Conservation (phyloP, 345 rosid species). For the Brassica rapa region DNA sequence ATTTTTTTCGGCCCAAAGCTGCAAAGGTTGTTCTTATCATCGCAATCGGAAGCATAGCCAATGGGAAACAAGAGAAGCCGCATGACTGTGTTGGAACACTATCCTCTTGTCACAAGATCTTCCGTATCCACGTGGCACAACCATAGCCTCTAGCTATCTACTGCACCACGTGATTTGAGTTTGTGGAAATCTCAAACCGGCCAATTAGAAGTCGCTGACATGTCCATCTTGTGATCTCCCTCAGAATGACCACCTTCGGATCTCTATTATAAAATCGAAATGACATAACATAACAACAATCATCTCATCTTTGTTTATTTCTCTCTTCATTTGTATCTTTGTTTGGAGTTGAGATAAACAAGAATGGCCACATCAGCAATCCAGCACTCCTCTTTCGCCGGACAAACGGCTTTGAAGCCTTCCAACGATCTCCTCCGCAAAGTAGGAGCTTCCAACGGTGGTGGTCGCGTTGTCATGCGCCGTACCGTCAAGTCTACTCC, state of each 20-base stretch:
- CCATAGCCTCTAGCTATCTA: slow-evolving; percentile 1
- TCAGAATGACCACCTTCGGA: slow-evolving; percentile 1
- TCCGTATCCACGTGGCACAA: slow-evolving; percentile 4
- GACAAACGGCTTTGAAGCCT: slow-evolving; percentile 67
- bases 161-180: slow-evolving; percentile 1
- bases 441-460: slow-evolving; percentile 54
- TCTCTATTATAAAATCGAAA: slow-evolving; percentile 11
- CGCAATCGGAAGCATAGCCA: slow-evolving; percentile 5
- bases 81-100: background rate
- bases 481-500: slow-evolving; percentile 81
- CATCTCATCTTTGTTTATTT: slow-evolving; percentile 2
- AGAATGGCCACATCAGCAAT: slow-evolving; percentile 80
- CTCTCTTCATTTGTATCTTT: background rate
- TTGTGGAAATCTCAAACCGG: slow-evolving; percentile 20
- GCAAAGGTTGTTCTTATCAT: slow-evolving; percentile 4
- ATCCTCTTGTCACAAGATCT: slow-evolving; percentile 23
- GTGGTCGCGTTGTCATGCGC: slow-evolving; percentile 73
- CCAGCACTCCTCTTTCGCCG: slow-evolving; percentile 79
- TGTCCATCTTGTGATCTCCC: background rate
- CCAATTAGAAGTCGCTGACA: slow-evolving; percentile 18
- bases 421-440: slow-evolving; percentile 72
- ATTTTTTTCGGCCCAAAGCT: background rate
- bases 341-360: background rate
- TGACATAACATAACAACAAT: background rate
- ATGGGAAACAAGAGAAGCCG: background rate